Conservation (phyloP, 208 protist genomes). For the Trypanosomatidae sp. region DNA sequence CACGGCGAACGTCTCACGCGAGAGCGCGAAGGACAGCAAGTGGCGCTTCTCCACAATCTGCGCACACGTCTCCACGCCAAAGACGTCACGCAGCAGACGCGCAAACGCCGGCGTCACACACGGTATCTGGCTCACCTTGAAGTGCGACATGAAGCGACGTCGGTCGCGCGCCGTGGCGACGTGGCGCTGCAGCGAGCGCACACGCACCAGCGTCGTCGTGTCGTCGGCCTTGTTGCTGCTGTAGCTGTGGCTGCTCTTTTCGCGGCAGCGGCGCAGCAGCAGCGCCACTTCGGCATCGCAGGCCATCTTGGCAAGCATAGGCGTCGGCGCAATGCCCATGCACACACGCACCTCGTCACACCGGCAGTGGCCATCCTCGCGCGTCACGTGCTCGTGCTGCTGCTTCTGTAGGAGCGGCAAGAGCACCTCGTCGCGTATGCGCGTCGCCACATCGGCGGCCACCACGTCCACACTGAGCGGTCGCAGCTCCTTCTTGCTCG, state of each 20-base stretch:
- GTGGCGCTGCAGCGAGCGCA: constrained; percentile 33
- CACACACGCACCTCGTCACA: constrained; percentile 14
- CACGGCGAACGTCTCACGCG: constrained; percentile 15
- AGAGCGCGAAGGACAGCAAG: constrained; percentile 36
- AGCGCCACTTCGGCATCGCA: constrained; percentile 38
- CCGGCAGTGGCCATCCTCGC: background rate
- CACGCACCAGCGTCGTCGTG: constrained; percentile 9
- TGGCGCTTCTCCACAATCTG: constrained; percentile 21
- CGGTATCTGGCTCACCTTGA: constrained; percentile 42
- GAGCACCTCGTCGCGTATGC: constrained; percentile 21
- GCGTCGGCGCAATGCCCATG: constrained; percentile 43
- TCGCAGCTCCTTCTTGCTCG: constrained; percentile 1
- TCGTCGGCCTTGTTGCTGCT: background rate
- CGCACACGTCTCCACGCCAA: constrained; percentile 35
- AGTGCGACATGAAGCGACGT: constrained; percentile 22
- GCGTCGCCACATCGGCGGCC: constrained; percentile 17
- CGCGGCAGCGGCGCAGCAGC: constrained; percentile 3
- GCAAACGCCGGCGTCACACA: constrained; percentile 34
- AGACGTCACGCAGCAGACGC: constrained; percentile 28
- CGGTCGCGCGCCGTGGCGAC: constrained; percentile 14
- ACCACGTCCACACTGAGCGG: constrained; percentile 18
- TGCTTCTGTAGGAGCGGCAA: background rate
- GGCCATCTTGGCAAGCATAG: constrained; percentile 73
- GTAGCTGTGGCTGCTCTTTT: background rate
- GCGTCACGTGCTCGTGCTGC: background rate